Conservation (phyloP, 2,329 filamentous ascomycete genomes). For the Xylariaceae sp. region DNA sequence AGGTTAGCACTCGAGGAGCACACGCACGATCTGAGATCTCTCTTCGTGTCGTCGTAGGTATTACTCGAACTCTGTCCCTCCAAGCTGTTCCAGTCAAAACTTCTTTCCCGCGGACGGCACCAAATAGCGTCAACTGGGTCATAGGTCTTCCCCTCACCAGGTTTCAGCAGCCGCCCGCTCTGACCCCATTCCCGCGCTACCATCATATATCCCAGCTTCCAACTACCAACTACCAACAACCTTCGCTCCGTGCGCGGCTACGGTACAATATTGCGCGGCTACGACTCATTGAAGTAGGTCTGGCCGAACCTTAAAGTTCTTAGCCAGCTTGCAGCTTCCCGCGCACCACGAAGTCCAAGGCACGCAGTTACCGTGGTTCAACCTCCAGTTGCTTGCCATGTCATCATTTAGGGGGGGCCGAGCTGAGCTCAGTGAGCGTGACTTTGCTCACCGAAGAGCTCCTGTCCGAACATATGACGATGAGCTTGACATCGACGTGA, state of each 20-base stretch:
- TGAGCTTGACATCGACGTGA: conserved; percentile 33
- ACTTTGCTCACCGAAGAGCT: conserved; percentile 33
- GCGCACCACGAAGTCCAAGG: not conserved
- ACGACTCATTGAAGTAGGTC: not conserved
- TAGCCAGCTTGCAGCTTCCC: too few relatives aligned
- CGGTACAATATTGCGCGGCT: too few relatives aligned
- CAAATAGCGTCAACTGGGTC: too few relatives aligned
- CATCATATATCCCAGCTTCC: not conserved
- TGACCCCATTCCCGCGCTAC: not conserved
- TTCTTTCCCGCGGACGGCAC: too few relatives aligned
- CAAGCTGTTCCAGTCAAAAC: too few relatives aligned
- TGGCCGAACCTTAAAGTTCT: not conserved
- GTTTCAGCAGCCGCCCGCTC: not conserved
- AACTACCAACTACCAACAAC: not conserved
- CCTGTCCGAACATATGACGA: conserved; percentile 34
- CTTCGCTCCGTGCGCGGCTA: not conserved
- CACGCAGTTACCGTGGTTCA: conserved; percentile 3
- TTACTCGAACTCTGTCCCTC: too few relatives aligned
- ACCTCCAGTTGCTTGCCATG: conserved; percentile 14
- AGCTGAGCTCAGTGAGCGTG: conserved; percentile 42
- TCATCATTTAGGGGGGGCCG: conserved; percentile 27
- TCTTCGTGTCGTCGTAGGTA: too few relatives aligned
- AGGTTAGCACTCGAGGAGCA: too few relatives aligned
- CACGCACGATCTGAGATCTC: too few relatives aligned
- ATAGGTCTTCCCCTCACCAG: not conserved